Base-by-base conservation (phyloP, 371 early-diverging fungal species). In the Dichotomocladium elegans region DNA sequence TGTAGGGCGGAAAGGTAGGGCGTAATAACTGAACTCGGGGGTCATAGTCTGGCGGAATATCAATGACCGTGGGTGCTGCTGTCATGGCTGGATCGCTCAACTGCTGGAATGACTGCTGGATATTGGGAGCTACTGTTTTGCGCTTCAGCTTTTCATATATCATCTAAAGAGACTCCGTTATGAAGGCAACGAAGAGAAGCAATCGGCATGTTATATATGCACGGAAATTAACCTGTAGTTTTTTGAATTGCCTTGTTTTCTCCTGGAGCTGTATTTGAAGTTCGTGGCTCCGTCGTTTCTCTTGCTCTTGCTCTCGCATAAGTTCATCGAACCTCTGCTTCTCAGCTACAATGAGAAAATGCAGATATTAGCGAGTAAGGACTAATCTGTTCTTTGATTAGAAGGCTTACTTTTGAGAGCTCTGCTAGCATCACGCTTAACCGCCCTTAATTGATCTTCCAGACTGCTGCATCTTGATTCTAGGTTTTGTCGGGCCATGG, bases 231-330 rank as follows among this genome's bases (percentile, higher is more conserved):
- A 72, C 82, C 66, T 87, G 86, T 21, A 86, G 48, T 34, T 79
- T 86, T 26, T 86, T 82, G 35, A 90, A 75, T 45, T 89, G 91
- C 11, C 83, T 69, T 27, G 62, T 53, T 41, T 85, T 88, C 44
- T 90, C 88, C 14, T 82, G 82, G 25, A 81, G 47, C 43, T 83
- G 78, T 5, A 72, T 77, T 3, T 58, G 55, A 17, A 87, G 52
- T 21, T 86, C 80, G 15, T 77, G 77, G 4, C 57, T 49, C 15
- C 71, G 69, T 7, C 64, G 63, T 28, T 74, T 81, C 45, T 87
- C 89, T 8, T 72, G 55, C 51, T 88, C 85, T 11, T 67, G 61
- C 69, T 81, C 64, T 63, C 69, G 57, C 60, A 57, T 34, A 64
- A 61, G 1, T 21, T 37, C n/a, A 3, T 37, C 37, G 17, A 37